Evolutionary conservation across 257 asterid species (phyloP), one percentile per base, ranked within the genome.

Genomic region (Coffea eugenioides): DNA sequence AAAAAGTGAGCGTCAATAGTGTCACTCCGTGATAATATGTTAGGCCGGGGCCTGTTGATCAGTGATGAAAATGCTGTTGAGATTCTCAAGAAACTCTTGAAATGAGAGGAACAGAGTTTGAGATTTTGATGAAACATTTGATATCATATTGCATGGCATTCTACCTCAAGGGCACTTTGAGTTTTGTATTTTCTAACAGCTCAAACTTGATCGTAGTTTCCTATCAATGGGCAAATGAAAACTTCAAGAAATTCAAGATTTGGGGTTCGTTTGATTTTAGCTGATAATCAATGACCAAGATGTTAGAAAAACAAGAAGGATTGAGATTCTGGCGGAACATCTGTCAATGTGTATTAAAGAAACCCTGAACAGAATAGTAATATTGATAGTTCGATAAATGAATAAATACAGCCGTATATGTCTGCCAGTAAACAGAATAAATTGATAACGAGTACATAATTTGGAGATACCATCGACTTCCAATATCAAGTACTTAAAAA

Each of bases 261-360:
- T 21, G 8, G 36, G 14, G 16, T 45, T 70, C 39, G 21, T 14
- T 51, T 5, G 23, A 57, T 45, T 51, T 62, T n/a, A 48, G 67
- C 52, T 73, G 59, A 48, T 49, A 57, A 80, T 49, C 62, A 80
- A 16, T 54, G 74, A 25, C 20, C 68, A 65, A 51, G 18, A 77
- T 13, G 71, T 45, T 25, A 9, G 54, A 65, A 52, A 54, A 20
- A 73, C 13, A 48, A 49, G 51, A 49, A 1, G 23, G 20, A 41
- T 41, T 15, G 25, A 46, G 64, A 67, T n/a, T 20, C 65, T 8
- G 15, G 59, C 39, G 56, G 59, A 75, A 59, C 16, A 52, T 5
- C 41, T 76, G 71, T 7, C 27, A 64, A 31, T 13, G 12, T 36
- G 8, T 68, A 69, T 14, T 69, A 45, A n/a, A n/a, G 69, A 54